phyloP scores from a whole-genome alignment of 108 stramenopile species.

The Cyclotella cryptica region DNA sequence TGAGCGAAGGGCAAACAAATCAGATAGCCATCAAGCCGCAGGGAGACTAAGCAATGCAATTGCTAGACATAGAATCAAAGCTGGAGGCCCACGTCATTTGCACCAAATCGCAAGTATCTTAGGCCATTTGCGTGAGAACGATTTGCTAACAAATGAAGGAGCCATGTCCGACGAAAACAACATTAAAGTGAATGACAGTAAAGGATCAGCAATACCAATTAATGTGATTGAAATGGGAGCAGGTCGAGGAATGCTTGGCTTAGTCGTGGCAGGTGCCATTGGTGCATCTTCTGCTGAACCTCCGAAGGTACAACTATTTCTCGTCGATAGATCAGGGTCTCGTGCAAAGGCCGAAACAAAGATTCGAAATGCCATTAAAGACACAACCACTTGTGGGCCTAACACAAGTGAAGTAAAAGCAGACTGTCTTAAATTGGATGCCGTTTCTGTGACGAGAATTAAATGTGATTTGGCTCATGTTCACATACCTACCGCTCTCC shows the following conservation, averaged over 20 bases:
- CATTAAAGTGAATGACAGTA: not conserved
- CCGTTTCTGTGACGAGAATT: constrained; percentile 64
- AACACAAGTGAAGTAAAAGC: constrained; percentile 10
- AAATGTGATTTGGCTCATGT: constrained; percentile 87
- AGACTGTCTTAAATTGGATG: constrained; percentile 45
- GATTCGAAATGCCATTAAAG: constrained; percentile 52
- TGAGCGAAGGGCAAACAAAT: not conserved
- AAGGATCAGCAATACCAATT: not conserved
- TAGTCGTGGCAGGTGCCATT: constrained; percentile 69
- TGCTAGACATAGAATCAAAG: constrained; percentile 58
- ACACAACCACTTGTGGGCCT: not conserved
- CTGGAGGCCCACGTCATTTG: constrained; percentile 76
- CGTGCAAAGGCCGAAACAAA: constrained; percentile 83
- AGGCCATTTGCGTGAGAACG: constrained; percentile 65
- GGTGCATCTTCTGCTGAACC: constrained; percentile 31
- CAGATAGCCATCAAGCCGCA: not conserved
- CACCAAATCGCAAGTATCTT: constrained; percentile 80
- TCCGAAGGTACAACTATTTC: constrained; percentile 55
- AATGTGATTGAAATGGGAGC: constrained; percentile 83
- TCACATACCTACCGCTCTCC: constrained; percentile 54
- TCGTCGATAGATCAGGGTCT: constrained; percentile 82
- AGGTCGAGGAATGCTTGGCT: constrained; percentile 82
- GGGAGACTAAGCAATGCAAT: constrained; percentile 47
- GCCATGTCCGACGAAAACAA: not conserved
- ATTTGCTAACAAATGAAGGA: constrained; percentile 37